These are phyloP conservation scores for Microstroma glucosiphilum DNA, from an alignment of 1,284 basidiomycete species.

Conservation along the genomic window DNA sequence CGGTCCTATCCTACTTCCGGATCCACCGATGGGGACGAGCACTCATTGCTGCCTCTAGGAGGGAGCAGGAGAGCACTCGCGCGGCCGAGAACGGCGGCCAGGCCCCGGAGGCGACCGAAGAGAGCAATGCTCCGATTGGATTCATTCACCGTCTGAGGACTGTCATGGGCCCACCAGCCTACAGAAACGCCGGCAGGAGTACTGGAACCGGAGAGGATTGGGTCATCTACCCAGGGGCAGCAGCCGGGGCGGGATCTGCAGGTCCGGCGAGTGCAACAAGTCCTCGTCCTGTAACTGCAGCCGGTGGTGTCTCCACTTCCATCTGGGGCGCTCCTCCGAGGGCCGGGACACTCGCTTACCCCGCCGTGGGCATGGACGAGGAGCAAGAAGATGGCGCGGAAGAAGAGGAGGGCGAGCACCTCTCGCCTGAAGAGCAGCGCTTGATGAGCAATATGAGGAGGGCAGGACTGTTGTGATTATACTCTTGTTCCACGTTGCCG, in stretches of 20 bases:
- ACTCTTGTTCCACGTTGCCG: not conserved
- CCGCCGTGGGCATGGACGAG: conserved; percentile 26
- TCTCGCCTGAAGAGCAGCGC: conserved; percentile 25
- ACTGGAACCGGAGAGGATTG: conserved; percentile 29
- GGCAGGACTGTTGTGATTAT: conserved; percentile 17
- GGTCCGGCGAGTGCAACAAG: conserved; percentile 4
- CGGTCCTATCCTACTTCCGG: conserved; percentile 66
- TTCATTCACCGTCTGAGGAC: conserved; percentile 24
- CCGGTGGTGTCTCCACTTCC: not conserved
- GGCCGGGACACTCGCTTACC: conserved; percentile 16
- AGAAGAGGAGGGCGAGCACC: conserved; percentile 18
- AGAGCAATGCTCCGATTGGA: conserved; percentile 15
- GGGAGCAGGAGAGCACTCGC: conserved; percentile 21
- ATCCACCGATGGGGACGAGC: conserved; percentile 37
- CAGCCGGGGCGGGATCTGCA: conserved; percentile 4
- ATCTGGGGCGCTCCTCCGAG: conserved; percentile 13
- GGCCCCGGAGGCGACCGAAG: not conserved
- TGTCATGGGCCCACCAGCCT: conserved; percentile 10
- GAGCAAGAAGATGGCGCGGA: conserved; percentile 9
- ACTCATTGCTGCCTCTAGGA: conserved; percentile 33
- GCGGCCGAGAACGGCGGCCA: conserved; percentile 10
- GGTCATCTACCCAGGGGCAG: conserved; percentile 36
- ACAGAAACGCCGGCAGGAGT: conserved; percentile 5
- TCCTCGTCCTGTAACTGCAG: not conserved
- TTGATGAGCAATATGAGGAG: conserved; percentile 26